These are phyloP conservation scores for Peniophora sp. DNA, from an alignment of 1,284 basidiomycete species.

Conservation along the genomic window DNA sequence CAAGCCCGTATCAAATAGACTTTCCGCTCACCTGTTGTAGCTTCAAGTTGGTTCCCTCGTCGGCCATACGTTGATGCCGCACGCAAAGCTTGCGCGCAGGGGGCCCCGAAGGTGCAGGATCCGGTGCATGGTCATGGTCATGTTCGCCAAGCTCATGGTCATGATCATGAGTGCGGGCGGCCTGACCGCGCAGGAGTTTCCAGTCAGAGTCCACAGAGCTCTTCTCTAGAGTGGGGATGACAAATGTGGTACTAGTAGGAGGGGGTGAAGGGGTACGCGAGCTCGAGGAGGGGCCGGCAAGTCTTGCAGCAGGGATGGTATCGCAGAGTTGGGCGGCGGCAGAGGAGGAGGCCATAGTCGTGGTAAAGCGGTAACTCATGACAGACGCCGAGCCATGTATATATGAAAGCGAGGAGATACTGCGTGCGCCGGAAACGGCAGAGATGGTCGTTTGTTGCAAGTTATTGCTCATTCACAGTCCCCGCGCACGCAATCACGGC, in stretches of 20 bases:
- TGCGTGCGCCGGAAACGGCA: background rate
- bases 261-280: conserved; percentile 20
- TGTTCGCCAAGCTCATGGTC: too few relatives aligned
- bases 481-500: background rate
- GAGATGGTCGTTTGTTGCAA: background rate
- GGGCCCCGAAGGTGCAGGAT: conserved; percentile 24
- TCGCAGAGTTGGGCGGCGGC: conserved; percentile 49
- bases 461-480: background rate
- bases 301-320: conserved; percentile 57
- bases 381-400: background rate
- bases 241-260: conserved; percentile 22
- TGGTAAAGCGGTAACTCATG: background rate
- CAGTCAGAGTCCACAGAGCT: conserved; percentile 1
- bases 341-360: conserved; percentile 7
- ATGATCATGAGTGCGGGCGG: background rate
- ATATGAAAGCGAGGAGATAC: background rate
- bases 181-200: conserved; percentile 1
- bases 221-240: conserved; percentile 20
- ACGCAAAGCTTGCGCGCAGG: conserved; percentile 75
- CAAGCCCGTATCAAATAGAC: background rate
- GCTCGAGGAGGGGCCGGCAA: conserved; percentile 26
- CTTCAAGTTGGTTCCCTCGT: conserved; percentile 89
- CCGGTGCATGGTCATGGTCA: conserved; percentile 7
- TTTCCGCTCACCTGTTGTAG: conserved; percentile 74
- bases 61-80: conserved; percentile 94